phyloP scores from a whole-genome alignment of 2,329 filamentous ascomycete genomes.

The Penicillium digitatum region DNA sequence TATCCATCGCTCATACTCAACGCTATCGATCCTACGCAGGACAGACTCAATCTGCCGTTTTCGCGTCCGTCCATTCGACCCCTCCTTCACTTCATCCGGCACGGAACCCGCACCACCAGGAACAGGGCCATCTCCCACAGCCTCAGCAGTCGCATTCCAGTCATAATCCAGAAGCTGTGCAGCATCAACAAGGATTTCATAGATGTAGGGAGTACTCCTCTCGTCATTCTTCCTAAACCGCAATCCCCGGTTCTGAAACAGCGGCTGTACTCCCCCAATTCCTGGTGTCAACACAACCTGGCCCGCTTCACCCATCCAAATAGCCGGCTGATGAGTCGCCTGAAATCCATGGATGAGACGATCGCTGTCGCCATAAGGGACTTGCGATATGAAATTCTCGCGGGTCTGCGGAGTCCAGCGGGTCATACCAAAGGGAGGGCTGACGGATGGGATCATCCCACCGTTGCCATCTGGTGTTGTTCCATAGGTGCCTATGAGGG shows the following conservation, averaged over 20 bases:
- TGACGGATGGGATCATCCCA: conserved; percentile 24
- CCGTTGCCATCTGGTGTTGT: conserved; percentile 20
- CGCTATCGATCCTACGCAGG: background rate
- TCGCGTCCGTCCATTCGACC: conserved; percentile 41
- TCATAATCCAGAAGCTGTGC: conserved; percentile 32
- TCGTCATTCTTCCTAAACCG: conserved; percentile 45
- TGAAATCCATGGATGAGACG: conserved; percentile 48
- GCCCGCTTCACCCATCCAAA: conserved; percentile 52
- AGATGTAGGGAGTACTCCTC: conserved; percentile 45
- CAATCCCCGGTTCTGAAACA: conserved; percentile 44
- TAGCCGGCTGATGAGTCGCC: conserved; percentile 50
- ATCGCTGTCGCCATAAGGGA: conserved; percentile 47
- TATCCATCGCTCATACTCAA: conserved; percentile 6
- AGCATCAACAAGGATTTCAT: conserved; percentile 45
- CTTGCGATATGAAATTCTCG: conserved; percentile 50
- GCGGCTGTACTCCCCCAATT: conserved; percentile 28
- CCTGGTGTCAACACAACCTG: conserved; percentile 46
- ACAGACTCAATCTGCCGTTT: conserved; percentile 19
- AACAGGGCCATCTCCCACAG: conserved; percentile 33
- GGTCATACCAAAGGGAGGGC: conserved; percentile 45
- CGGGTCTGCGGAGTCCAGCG: conserved; percentile 51
- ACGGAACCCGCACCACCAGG: conserved; percentile 43
- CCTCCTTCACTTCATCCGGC: conserved; percentile 35
- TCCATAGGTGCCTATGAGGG: conserved; percentile 21
- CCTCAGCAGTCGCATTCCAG: conserved; percentile 37